These are phyloP conservation scores for Suillus ampliporus DNA, from an alignment of 768 basidiomycete genomes.

Conservation along the genomic window DNA sequence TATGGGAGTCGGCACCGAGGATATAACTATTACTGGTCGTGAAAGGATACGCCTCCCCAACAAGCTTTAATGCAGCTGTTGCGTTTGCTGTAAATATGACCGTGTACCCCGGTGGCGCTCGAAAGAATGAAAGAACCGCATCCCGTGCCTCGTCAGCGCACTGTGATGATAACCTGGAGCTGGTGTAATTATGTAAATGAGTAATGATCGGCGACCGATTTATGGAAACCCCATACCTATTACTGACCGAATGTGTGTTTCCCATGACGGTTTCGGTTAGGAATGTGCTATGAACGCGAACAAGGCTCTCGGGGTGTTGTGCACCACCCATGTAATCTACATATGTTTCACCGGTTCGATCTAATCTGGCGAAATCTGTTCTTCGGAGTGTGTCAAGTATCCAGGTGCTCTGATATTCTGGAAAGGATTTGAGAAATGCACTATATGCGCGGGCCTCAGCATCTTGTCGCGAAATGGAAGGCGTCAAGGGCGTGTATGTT, in stretches of 20 bases:
- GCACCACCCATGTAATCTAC: conserved; percentile 90
- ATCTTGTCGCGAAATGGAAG: conserved; percentile 31
- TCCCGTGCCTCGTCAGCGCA: conserved; percentile 72
- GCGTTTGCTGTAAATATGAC: conserved; percentile 86
- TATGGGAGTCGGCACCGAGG: conserved; percentile 80
- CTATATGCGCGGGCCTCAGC: conserved; percentile 51
- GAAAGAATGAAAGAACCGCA: conserved; percentile 78
- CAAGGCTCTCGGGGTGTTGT: conserved; percentile 78
- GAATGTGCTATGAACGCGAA: conserved; percentile 72
- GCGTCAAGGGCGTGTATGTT: conserved; percentile 34
- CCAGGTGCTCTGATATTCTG: conserved; percentile 72
- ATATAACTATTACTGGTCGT: conserved; percentile 60
- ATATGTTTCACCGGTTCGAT: conserved; percentile 71
- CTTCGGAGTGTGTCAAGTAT: conserved; percentile 70
- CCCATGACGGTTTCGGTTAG: conserved; percentile 71
- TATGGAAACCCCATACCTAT: conserved; percentile 55
- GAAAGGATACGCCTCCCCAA: conserved; percentile 84
- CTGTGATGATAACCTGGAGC: conserved; percentile 71
- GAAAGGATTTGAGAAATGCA: conserved; percentile 49
- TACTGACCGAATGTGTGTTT: conserved; percentile 85
- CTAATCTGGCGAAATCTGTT: conserved; percentile 65
- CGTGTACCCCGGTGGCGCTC: conserved; percentile 75
- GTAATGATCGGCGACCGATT: not conserved
- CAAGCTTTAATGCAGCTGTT: conserved; percentile 77
- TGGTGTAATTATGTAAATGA: conserved; percentile 30